Conservation (phyloP, 2,329 filamentous ascomycete species). For the Volutella citrinella region DNA sequence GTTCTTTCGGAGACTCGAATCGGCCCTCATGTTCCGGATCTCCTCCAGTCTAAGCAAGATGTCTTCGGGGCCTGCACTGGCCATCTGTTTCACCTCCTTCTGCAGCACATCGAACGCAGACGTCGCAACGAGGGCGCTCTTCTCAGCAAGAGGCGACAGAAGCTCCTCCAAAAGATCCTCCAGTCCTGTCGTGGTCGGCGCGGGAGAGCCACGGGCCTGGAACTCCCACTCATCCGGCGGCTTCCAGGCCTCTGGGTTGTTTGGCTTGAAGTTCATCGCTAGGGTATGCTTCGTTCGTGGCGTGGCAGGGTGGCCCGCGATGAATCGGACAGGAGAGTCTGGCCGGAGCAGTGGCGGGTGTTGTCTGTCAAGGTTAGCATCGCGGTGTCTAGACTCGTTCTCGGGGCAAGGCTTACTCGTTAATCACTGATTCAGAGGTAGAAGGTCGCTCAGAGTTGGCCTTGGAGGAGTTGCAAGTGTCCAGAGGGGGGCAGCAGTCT, state of each 20-base stretch:
- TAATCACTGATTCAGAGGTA: too few species aligned
- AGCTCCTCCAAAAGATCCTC: slow-evolving; percentile 3
- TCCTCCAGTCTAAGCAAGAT: slow-evolving; percentile 53
- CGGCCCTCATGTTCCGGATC: slow-evolving; percentile 13
- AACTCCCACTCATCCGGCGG: slow-evolving; percentile 44
- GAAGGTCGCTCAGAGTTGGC: too few species aligned
- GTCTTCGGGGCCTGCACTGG: slow-evolving; percentile 26
- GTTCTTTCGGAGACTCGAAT: slow-evolving; percentile 10
- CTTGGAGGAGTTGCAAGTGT: too few species aligned
- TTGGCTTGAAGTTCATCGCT: slow-evolving; percentile 27
- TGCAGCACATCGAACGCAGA: slow-evolving; percentile 11
- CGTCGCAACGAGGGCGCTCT: neutral
- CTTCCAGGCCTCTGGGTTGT: slow-evolving; percentile 43
- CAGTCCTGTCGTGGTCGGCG: neutral
- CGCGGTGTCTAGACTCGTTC: too few species aligned
- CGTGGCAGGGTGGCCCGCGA: slow-evolving; percentile 7
- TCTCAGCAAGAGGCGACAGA: neutral
- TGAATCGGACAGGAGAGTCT: slow-evolving; percentile 13
- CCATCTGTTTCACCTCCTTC: slow-evolving; percentile 18
- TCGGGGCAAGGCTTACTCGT: too few species aligned
- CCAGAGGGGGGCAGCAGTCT: too few species aligned
- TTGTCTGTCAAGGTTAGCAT: too few species aligned
- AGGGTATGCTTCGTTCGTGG: slow-evolving; percentile 9
- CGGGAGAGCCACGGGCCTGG: too few species aligned
- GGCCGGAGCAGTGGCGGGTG: slow-evolving; percentile 12